Evolutionary conservation across 306 rosid species (phyloP).

Genomic region (Inga oerstediana): DNA sequence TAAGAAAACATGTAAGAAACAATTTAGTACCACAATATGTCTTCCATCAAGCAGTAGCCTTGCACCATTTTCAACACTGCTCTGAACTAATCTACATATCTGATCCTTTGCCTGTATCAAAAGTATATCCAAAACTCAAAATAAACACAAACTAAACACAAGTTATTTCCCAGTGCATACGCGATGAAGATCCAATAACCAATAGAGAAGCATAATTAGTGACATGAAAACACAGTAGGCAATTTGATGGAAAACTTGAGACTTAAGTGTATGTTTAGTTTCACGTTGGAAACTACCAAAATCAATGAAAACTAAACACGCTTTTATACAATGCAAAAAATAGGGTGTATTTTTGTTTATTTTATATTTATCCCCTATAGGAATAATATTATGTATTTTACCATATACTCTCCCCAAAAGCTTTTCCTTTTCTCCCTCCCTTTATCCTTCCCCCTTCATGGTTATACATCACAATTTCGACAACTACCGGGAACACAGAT

Average conservation of each 20-base stretch:
- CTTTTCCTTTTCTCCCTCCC: not conserved
- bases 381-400: not conserved
- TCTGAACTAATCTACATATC: conserved; percentile 58
- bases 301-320: too few relatives aligned
- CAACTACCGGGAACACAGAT: not conserved
- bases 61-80: conserved; percentile 64
- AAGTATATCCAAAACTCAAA: conserved; percentile 23
- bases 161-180: not conserved
- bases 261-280: not conserved
- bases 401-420: not conserved
- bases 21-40: conserved; percentile 50
- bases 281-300: not conserved
- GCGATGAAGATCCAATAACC: not conserved
- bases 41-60: conserved; percentile 75
- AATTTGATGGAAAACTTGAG: not conserved
- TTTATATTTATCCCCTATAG: not conserved
- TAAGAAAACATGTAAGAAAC: conserved; percentile 42
- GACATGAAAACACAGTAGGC: conserved; percentile 10
- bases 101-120: conserved; percentile 57
- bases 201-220: not conserved
- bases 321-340: not conserved
- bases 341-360: not conserved
- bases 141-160: not conserved
- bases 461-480: not conserved
- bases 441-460: not conserved